A percentile compares a stretch with the other conserved stretches of the same genome.
Conservation (phyloP, 352 stramenopile genomes). For the Aphanomyces stellatus region DNA sequence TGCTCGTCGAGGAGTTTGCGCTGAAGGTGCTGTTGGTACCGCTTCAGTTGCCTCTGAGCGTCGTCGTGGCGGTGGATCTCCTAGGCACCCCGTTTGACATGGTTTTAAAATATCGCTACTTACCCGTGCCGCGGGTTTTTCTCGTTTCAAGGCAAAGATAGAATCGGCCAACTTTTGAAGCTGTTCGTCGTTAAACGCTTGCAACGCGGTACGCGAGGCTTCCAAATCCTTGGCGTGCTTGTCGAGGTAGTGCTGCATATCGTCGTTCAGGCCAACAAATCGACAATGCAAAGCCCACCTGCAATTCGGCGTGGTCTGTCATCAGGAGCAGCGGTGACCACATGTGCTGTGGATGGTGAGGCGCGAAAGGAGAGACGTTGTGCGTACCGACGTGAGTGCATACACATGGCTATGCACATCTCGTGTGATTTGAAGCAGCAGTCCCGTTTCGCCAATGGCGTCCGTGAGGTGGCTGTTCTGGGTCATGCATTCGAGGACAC, state of each 20-base stretch:
- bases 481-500: too few relatives aligned
- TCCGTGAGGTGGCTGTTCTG: too few relatives aligned
- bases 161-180: slow-evolving; percentile 11
- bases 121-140: too few relatives aligned
- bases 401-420: not conserved
- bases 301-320: not conserved
- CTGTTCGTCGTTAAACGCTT: not conserved
- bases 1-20: slow-evolving; percentile 10
- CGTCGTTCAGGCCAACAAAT: not conserved
- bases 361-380: too few relatives aligned
- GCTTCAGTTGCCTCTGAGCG: not conserved
- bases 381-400: not conserved
- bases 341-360: not conserved
- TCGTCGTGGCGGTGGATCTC: not conserved
- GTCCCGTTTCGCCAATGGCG: not conserved
- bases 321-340: not conserved
- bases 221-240: not conserved
- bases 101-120: too few relatives aligned
- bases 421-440: not conserved
- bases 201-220: not conserved
- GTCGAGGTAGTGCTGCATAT: not conserved
- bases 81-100: too few relatives aligned
- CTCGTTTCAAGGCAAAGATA: not conserved
- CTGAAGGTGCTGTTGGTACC: not conserved
- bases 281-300: not conserved